Evolutionary conservation across 2,329 filamentous ascomycete genomes (phyloP).

Genomic region (Ascochyta rabiei): DNA sequence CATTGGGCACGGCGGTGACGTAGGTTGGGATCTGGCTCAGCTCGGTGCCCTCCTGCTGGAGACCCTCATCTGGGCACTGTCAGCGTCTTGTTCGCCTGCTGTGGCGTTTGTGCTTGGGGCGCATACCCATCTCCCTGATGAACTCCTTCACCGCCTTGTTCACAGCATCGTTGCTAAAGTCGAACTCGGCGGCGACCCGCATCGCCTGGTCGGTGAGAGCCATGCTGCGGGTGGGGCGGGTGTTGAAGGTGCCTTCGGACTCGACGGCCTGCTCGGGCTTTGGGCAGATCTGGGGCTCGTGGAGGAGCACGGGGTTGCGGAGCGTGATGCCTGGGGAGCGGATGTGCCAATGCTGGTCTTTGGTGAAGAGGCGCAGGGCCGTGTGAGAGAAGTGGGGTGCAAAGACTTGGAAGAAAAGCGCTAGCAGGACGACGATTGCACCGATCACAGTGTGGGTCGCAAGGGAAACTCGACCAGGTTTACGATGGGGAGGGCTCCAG

Average conservation of each 20-base stretch:
- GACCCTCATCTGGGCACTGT: conserved; percentile 71
- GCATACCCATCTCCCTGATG: conserved; percentile 76
- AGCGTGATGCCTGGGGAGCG: conserved; percentile 29
- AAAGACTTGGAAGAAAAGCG: conserved; percentile 43
- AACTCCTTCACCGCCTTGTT: conserved; percentile 85
- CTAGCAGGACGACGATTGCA: conserved; percentile 42
- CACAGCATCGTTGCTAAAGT: conserved; percentile 78
- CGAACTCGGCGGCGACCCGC: conserved; percentile 83
- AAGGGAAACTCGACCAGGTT: conserved; percentile 20
- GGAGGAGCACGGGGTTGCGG: conserved; percentile 34
- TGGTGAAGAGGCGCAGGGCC: conserved; percentile 33
- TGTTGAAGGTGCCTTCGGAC: conserved; percentile 44
- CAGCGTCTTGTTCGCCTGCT: conserved; percentile 14
- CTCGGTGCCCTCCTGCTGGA: conserved; percentile 76
- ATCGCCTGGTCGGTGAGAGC: conserved; percentile 71
- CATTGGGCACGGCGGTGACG: conserved; percentile 93
- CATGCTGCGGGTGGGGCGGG: conserved; percentile 53
- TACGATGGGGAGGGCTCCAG: conserved; percentile 17
- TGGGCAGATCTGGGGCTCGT: conserved; percentile 37
- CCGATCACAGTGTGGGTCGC: conserved; percentile 34
- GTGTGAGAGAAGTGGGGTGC: conserved; percentile 45
- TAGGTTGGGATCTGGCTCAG: conserved; percentile 97
- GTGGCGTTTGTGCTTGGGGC: conserved; percentile 5
- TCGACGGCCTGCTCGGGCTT: conserved; percentile 35
- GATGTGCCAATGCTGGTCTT: conserved; percentile 24